Evolutionary conservation across 352 stramenopile genomes (phyloP).

Genomic region (Phytophthora multivora): DNA sequence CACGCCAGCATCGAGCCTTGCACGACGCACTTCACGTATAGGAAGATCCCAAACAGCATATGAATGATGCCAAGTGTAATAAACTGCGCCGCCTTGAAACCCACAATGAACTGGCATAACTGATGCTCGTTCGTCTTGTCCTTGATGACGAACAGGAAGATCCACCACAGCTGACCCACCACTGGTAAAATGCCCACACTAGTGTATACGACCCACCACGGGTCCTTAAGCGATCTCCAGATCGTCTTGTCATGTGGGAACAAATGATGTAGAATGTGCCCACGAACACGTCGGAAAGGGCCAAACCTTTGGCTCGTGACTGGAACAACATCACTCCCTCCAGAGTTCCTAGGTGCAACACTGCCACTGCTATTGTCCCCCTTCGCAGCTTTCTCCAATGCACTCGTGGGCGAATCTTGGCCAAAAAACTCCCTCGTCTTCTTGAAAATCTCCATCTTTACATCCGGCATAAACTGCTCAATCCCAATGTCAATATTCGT

Average conservation of each 20-base stretch:
- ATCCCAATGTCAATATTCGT: constrained; percentile 85
- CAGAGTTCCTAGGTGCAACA: background rate
- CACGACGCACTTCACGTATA: constrained; percentile 79
- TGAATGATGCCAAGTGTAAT: constrained; percentile 84
- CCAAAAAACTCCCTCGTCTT: constrained; percentile 84
- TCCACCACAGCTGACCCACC: constrained; percentile 90
- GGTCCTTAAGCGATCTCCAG: constrained; percentile 85
- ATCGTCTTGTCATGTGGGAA: constrained; percentile 90
- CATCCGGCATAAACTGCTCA: constrained; percentile 88
- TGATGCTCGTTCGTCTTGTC: constrained; percentile 94
- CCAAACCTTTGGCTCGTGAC: constrained; percentile 20
- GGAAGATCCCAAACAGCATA: constrained; percentile 61
- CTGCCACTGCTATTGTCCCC: background rate
- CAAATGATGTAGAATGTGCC: constrained; percentile 86
- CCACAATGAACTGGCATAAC: constrained; percentile 92
- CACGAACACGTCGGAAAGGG: constrained; percentile 54
- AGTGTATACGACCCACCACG: constrained; percentile 81
- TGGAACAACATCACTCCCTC: constrained; percentile 1
- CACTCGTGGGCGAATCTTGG: constrained; percentile 27
- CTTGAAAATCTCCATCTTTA: constrained; percentile 89
- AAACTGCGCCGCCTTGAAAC: constrained; percentile 92
- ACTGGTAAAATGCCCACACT: constrained; percentile 82
- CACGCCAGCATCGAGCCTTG: constrained; percentile 63
- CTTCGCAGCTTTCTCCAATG: constrained; percentile 12
- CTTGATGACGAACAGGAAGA: constrained; percentile 90